These are phyloP conservation scores for Chrysochromulina parva DNA, from an alignment of 78 protist species.

Conservation along the genomic window DNA sequence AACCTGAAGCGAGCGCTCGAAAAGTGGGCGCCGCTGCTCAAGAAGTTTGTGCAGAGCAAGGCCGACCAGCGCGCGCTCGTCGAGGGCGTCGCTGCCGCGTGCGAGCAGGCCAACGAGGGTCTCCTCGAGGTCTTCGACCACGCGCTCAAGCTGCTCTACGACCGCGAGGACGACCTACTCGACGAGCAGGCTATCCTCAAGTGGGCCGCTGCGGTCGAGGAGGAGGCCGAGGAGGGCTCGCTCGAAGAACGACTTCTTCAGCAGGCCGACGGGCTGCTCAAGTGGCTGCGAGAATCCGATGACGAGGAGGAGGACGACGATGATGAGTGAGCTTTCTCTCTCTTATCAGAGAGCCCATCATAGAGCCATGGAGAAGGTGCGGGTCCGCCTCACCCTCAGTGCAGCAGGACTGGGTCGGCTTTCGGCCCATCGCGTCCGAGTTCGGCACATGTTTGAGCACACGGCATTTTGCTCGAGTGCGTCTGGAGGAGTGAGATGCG, in stretches of 20 bases:
- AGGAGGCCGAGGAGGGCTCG: neutral
- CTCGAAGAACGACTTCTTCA: neutral
- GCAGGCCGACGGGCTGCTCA: neutral
- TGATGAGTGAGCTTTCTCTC: neutral
- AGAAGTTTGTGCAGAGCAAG: neutral
- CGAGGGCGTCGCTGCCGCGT: too few relatives aligned
- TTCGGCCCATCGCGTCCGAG: too few relatives aligned
- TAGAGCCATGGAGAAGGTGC: too few relatives aligned
- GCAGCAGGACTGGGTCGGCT: too few relatives aligned
- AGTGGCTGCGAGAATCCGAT: neutral
- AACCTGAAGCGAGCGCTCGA: neutral
- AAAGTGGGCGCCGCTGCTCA: conserved; percentile 31
- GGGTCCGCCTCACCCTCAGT: too few relatives aligned
- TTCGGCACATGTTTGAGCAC: too few relatives aligned
- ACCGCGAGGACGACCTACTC: neutral
- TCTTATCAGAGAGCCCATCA: too few relatives aligned
- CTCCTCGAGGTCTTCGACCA: neutral
- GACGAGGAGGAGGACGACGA: neutral
- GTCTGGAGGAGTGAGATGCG: too few relatives aligned
- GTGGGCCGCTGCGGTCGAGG: neutral
- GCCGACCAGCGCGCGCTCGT: too few relatives aligned
- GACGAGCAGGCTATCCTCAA: neutral
- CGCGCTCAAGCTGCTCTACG: neutral
- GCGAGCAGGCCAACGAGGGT: too few relatives aligned
- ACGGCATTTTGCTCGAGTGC: too few relatives aligned